Percentiles rank a stretch among this genome's conserved stretches.
phyloP scores from a whole-genome alignment of 345 rosid genomes.

The Clarkia xantiana region DNA sequence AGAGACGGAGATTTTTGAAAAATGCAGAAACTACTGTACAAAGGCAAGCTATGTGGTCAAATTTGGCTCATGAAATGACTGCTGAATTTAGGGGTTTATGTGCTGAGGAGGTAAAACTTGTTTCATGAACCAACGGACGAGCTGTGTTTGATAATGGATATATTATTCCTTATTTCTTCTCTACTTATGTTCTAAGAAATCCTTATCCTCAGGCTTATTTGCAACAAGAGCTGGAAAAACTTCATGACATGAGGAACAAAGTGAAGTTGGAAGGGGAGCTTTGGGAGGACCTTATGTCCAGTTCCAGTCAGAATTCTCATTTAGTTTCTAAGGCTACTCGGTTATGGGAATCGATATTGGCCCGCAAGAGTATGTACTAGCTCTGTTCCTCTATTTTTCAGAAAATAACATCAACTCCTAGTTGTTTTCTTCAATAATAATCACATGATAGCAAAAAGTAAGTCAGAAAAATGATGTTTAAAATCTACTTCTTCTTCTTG shows the following conservation, averaged over 20 bases:
- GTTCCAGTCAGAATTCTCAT: constrained; percentile 93
- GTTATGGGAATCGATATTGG: constrained; percentile 86
- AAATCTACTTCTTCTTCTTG: neutral
- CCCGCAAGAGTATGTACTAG: constrained; percentile 66
- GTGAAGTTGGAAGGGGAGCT: constrained; percentile 94
- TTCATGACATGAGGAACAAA: constrained; percentile 85
- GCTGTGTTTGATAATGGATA: neutral
- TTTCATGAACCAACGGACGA: constrained; percentile 1
- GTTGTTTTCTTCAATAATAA: too few relatives aligned
- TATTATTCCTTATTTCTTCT: neutral
- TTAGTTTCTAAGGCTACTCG: constrained; percentile 84
- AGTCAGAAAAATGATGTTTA: neutral
- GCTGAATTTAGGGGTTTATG: constrained; percentile 99
- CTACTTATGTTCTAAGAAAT: constrained; percentile 10
- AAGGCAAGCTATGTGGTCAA: constrained; percentile 98
- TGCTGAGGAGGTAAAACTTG: constrained; percentile 80
- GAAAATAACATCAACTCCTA: too few relatives aligned
- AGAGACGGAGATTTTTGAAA: constrained; percentile 80
- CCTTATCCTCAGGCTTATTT: constrained; percentile 73
- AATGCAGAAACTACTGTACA: constrained; percentile 90
- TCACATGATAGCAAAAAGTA: neutral
- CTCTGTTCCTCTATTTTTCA: too few relatives aligned
- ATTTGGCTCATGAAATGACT: constrained; percentile 98
- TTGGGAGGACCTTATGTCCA: constrained; percentile 96
- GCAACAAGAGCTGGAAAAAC: constrained; percentile 96